A percentile compares a stretch with the other conserved stretches of the same genome.
Conservation (phyloP, 805 yeast species). For the Hanseniaspora thailandica region DNA sequence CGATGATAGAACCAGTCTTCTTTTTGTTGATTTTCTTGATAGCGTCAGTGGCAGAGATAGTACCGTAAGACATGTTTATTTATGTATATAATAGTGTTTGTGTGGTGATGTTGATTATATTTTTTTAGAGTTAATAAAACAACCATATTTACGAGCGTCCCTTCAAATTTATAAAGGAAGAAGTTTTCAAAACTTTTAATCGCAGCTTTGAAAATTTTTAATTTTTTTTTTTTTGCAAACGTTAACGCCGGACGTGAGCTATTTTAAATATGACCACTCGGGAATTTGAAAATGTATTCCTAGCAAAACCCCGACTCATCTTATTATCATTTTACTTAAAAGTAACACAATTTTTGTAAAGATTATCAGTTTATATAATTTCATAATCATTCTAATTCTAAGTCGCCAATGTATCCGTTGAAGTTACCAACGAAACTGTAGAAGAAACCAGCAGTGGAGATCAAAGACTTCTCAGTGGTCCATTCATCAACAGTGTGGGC, state of each 20-base stretch:
- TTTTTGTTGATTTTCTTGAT: slow-evolving; percentile 10
- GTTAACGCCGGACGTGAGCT: background rate
- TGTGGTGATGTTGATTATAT: background rate
- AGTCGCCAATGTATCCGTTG: slow-evolving; percentile 13
- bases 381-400: background rate
- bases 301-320: background rate
- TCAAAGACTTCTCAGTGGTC: slow-evolving; percentile 14
- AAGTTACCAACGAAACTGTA: slow-evolving; percentile 16
- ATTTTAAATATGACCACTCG: background rate
- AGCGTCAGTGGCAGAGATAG: slow-evolving; percentile 15
- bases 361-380: no score
- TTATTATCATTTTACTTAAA: background rate
- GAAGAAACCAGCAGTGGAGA: slow-evolving; percentile 17
- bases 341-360: background rate
- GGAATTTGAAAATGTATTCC: background rate
- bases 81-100: background rate
- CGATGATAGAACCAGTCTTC: slow-evolving; percentile 8
- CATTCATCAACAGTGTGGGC: slow-evolving; percentile 19
- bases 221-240: background rate
- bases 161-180: no score
- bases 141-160: no score
- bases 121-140: no score
- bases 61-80: slow-evolving; percentile 11
- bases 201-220: background rate
- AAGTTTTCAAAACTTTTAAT: no score